Conservation (phyloP, 2,329 filamentous ascomycete species). For the Alternaria triticina region DNA sequence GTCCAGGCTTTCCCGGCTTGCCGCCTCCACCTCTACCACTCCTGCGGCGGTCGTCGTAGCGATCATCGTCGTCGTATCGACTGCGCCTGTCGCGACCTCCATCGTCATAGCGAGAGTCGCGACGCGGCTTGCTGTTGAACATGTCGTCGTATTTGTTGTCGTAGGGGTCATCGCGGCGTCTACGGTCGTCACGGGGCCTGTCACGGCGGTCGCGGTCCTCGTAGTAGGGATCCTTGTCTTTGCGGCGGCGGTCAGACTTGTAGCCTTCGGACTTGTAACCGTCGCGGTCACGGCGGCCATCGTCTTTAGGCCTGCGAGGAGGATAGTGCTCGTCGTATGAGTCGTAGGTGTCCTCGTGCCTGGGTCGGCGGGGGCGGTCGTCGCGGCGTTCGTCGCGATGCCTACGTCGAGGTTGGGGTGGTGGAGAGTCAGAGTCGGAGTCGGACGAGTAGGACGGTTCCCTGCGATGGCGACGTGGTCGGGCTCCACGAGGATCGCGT, state of each 20-base stretch:
- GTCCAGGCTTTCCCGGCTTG: constrained; percentile 21
- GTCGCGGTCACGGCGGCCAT: constrained; percentile 23
- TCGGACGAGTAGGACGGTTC: constrained; percentile 24
- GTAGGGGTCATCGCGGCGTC: constrained; percentile 22
- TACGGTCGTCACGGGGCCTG: constrained; percentile 20
- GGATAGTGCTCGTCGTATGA: constrained; percentile 36
- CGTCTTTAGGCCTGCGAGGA: constrained; percentile 19
- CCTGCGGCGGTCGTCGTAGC: constrained; percentile 17
- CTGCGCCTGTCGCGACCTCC: constrained; percentile 4
- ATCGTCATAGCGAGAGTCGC: constrained; percentile 23
- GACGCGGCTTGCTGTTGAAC: constrained; percentile 20
- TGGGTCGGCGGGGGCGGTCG: constrained; percentile 20
- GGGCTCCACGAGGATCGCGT: constrained; percentile 9
- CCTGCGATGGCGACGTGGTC: constrained; percentile 23
- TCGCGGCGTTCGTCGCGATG: constrained; percentile 29
- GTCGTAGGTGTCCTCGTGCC: constrained; percentile 30
- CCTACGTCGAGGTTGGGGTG: constrained; percentile 31
- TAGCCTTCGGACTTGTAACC: constrained; percentile 32
- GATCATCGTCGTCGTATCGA: constrained; percentile 18
- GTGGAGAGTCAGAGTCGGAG: constrained; percentile 23
- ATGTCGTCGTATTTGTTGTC: constrained; percentile 29
- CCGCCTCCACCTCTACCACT: constrained; percentile 15
- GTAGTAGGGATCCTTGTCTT: constrained; percentile 7
- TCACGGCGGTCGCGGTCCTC: constrained; percentile 25
- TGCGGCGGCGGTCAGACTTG: constrained; percentile 14